A percentile compares a stretch with the other conserved stretches of the same genome.
Conservation (phyloP, 108 stramenopile genomes). For the Fragilaria radians region DNA sequence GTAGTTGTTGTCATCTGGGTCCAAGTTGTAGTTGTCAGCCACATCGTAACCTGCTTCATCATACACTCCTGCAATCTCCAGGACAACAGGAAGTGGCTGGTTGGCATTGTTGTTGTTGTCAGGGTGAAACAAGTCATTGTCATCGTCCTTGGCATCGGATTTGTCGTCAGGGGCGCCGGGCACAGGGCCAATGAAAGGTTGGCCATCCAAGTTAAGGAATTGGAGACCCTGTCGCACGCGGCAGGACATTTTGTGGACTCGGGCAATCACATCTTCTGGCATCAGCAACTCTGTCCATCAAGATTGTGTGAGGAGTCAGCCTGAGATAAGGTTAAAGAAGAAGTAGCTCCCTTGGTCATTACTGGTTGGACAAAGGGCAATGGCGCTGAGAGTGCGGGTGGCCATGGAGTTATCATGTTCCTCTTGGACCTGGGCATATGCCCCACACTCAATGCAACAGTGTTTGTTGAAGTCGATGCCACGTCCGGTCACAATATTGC, state of each 20-base stretch:
- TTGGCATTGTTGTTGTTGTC: not conserved
- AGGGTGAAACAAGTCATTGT: not conserved
- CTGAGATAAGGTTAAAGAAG: conserved; percentile 10
- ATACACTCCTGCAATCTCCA: conserved; percentile 4
- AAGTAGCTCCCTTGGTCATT: conserved; percentile 18
- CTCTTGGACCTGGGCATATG: conserved; percentile 36
- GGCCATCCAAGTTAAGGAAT: not conserved
- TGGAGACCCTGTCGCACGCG: not conserved
- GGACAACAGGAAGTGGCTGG: conserved; percentile 1
- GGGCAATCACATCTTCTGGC: conserved; percentile 14
- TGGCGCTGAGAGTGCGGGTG: conserved; percentile 21
- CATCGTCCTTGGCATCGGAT: not conserved
- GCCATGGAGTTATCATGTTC: conserved; percentile 18
- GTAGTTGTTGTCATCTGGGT: no score
- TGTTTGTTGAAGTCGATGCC: conserved; percentile 14
- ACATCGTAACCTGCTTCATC: no score
- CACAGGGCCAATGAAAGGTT: conserved; percentile 1
- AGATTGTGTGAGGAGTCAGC: no score
- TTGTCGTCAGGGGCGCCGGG: not conserved
- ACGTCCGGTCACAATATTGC: conserved; percentile 9
- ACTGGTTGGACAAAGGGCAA: conserved; percentile 18
- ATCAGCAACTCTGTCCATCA: conserved; percentile 21
- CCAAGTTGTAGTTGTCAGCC: no score
- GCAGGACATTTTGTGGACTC: conserved; percentile 1
- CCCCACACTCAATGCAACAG: conserved; percentile 23